These are phyloP conservation scores for Lepidium sativum DNA, from an alignment of 345 rosid genomes.

Conservation along the genomic window DNA sequence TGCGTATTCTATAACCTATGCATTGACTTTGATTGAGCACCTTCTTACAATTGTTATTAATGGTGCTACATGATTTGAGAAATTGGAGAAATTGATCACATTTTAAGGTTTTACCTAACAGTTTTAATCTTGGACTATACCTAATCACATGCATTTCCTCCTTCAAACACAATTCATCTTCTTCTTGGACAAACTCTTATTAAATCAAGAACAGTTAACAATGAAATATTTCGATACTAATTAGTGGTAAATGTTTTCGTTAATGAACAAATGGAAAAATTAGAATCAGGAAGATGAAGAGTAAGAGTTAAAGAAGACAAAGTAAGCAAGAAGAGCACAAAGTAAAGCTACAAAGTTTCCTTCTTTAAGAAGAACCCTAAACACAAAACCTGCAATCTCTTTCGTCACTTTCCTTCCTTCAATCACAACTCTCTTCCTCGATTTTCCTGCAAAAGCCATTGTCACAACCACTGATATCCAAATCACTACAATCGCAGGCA, in stretches of 20 bases:
- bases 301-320: slow-evolving; percentile 35
- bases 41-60: too few species aligned
- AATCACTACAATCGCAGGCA: slow-evolving; percentile 77
- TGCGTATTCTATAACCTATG: neutral
- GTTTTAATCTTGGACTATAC: neutral
- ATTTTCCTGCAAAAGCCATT: slow-evolving; percentile 82
- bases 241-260: neutral
- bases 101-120: too few species aligned
- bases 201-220: neutral
- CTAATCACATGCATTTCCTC: slow-evolving; percentile 14
- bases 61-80: too few species aligned
- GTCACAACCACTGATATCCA: slow-evolving; percentile 76
- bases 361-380: slow-evolving; percentile 68
- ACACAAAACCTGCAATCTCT: slow-evolving; percentile 59
- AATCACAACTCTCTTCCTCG: slow-evolving; percentile 46
- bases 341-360: slow-evolving; percentile 68
- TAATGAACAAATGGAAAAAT: neutral
- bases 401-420: slow-evolving; percentile 75
- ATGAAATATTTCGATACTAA: neutral
- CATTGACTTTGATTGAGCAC: neutral
- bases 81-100: too few species aligned
- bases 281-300: slow-evolving; percentile 1
- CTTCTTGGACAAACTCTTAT: neutral
- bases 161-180: neutral
- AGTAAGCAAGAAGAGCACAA: slow-evolving; percentile 74